Base-by-base conservation (phyloP, 108 stramenopile genomes). In the Heterococcus sp. region DNA sequence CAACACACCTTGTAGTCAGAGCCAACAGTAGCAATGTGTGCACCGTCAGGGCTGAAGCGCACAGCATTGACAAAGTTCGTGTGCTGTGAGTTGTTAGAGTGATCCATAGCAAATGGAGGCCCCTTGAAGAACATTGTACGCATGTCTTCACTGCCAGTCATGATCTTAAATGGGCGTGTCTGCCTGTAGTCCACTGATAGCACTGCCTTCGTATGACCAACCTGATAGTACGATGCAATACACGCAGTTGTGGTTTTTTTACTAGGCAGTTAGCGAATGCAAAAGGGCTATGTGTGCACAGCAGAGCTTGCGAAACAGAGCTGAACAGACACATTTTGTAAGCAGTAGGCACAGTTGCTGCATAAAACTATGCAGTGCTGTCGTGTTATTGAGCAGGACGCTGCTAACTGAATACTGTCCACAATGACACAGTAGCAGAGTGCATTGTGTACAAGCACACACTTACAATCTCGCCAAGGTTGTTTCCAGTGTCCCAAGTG, bases 101-200 rank as follows among this genome's bases (percentile, higher is more conserved):
- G 82, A 38, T 95, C 89, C 37, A 92, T 75, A 66, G 90, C 83
- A 81, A 96, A 97, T 38, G 97, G 97, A 11, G 97, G 96, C 64
- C 96, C 95, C 72, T 87, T 77, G 88, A 95, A 92, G 84, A 96
- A 95, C 34, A 92, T 83, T 28, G 91, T 73, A 37, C 91, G 90
- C 29, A 87, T 84, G 84, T 98, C 97, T 79, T 98, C 97, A 58
- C 86, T 86, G 4, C 90, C 93, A 32, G 94, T 95, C 32, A 92
- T 93, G 36, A 96, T 76, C 32, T 92, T 90, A 81, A 93, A 92
- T 30, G 95, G 95, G 40, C 94, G 90, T 63, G 80, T 73, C 32
- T 92, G 95, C 29, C 93, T 88, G 79, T 92, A 91, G 30, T 91
- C 90, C 69, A 91, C 87, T 32, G 89, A 84, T 26, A 82, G 66